phyloP scores from a whole-genome alignment of 805 yeast species.

The Dipodascopsis uninucleata region DNA sequence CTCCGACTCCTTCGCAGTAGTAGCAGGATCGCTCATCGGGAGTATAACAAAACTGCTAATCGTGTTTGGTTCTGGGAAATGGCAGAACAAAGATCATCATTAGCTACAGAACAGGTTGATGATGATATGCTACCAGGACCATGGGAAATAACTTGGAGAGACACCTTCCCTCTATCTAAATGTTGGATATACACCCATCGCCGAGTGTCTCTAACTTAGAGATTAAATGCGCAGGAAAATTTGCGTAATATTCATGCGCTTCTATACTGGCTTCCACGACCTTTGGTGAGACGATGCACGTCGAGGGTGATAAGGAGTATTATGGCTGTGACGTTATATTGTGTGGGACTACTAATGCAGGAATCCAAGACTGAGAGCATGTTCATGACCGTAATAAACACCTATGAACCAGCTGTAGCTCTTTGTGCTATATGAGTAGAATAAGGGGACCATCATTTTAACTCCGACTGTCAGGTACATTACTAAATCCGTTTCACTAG shows the following conservation, averaged over 20 bases:
- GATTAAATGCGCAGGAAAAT: constrained; percentile 5
- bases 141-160: constrained; percentile 8
- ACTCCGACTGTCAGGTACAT: constrained; percentile 3
- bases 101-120: background rate
- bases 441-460: constrained; percentile 4
- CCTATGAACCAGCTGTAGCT: background rate
- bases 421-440: constrained; percentile 1
- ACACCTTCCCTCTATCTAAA: constrained; percentile 2
- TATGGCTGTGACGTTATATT: constrained; percentile 1
- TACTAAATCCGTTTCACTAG: constrained; percentile 3
- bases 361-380: background rate
- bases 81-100: constrained; percentile 8
- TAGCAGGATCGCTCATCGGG: constrained; percentile 10
- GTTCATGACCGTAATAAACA: background rate
- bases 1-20: constrained; percentile 7
- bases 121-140: constrained; percentile 8
- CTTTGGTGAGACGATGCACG: constrained; percentile 2
- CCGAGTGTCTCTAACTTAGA: constrained; percentile 5
- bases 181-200: constrained; percentile 7
- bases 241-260: constrained; percentile 3
- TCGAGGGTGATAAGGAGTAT: too few relatives aligned
- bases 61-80: constrained; percentile 6
- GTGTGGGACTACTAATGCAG: constrained; percentile 2
- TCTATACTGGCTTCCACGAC: constrained; percentile 1
- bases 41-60: constrained; percentile 8